Base-by-base conservation (phyloP, 495 filamentous ascomycete genomes). In the Podospora anserina region DNA sequence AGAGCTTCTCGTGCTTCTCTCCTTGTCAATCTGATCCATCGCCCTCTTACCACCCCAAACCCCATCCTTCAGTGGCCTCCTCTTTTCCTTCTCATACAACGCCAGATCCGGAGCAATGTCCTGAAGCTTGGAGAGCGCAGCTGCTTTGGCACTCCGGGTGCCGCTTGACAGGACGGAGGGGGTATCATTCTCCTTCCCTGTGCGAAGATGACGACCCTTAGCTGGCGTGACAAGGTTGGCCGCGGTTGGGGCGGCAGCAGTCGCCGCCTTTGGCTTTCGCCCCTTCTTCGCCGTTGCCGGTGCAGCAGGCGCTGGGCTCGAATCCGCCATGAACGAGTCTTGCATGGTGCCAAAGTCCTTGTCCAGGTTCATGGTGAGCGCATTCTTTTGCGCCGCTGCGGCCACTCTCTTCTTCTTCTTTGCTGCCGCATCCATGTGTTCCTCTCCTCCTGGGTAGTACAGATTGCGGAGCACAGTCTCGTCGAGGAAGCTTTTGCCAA, bases 61-160 rank as follows among this genome's bases (percentile, higher is more conserved):
- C 3, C 76, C 78, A 16, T 93, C 93, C 55, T 91, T 90, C 23
- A 88, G 66, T 16, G 78, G 77, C 64, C 85, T 87, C 81, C 95
- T 97, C 82, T 83, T 92, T 78, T 99, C 95, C 74, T 96, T 97
- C 76, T 99, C 90, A 74, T 93, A 97, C 63, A 94, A 81, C 7
- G 89, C 89, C 70, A 97, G 91, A 77, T 97, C 95, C 0, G 88
- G 85, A 11, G 92, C 93, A 27, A 91, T 78, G 26, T 88, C 85
- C 63, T 95, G 92, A 3, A 98, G 80, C 64, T 85, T 88, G 4
- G 89, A 88, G 3, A 89, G 80, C 39, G 96, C 95, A 68, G 88
- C 88, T 3, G 91, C 89, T 74, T 97, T 97, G 7, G 95, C 94
- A 73, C 90, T 92, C 32, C 95, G 89, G 76, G 91, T 94, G 57